phyloP scores from a whole-genome alignment of 2,329 filamentous ascomycete species.

The Ambrosiella cleistominuta region DNA sequence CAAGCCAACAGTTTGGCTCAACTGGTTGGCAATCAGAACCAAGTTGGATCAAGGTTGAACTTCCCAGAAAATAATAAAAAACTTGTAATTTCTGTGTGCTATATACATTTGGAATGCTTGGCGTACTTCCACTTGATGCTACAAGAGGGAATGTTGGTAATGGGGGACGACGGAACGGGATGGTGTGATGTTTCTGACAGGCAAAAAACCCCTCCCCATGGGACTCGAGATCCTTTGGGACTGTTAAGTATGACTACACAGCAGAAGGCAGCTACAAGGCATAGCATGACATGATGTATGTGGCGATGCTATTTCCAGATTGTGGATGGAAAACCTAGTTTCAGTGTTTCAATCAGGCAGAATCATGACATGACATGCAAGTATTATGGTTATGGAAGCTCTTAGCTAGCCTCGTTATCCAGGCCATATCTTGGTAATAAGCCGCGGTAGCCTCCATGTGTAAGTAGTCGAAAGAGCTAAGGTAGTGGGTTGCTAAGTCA shows the following conservation, averaged over 20 bases:
- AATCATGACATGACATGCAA: not conserved
- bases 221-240: not conserved
- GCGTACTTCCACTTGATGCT: not conserved
- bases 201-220: not conserved
- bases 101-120: not conserved
- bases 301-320: not conserved
- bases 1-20: too few relatives aligned
- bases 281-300: not conserved
- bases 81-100: too few relatives aligned
- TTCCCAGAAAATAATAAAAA: too few relatives aligned
- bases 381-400: too few relatives aligned
- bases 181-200: not conserved
- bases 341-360: not conserved
- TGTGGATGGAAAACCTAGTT: not conserved
- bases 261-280: not conserved
- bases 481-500: not conserved
- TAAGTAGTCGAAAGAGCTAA: not conserved
- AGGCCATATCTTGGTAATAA: too few relatives aligned
- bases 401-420: too few relatives aligned
- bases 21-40: too few relatives aligned
- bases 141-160: not conserved
- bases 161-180: not conserved
- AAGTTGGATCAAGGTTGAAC: too few relatives aligned
- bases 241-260: not conserved
- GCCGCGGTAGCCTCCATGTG: too few relatives aligned